phyloP scores from a whole-genome alignment of 306 rosid species.

The Dalbergia cochinchinensis region DNA sequence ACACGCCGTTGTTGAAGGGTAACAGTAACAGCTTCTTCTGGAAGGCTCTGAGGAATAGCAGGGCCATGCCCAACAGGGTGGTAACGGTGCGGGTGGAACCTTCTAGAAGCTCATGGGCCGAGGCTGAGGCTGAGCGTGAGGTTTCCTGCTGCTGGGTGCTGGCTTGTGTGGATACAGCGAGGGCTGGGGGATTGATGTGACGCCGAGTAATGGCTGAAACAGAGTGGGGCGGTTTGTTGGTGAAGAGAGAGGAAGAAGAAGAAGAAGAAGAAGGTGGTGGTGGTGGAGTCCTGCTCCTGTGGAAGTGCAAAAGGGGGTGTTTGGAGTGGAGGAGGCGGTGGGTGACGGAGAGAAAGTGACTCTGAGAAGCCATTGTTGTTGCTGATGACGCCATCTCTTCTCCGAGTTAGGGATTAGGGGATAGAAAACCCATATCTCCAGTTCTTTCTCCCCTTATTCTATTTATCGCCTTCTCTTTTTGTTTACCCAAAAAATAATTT shows the following conservation, averaged over 20 bases:
- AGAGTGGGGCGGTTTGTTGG: neutral
- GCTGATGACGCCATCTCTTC: neutral
- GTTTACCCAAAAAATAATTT: too few relatives aligned
- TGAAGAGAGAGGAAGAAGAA: neutral
- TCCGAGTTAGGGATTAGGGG: neutral
- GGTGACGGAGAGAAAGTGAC: neutral
- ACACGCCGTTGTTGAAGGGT: neutral
- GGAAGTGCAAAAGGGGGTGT: neutral
- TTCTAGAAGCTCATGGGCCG: neutral
- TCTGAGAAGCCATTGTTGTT: neutral
- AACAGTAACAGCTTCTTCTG: neutral
- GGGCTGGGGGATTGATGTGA: neutral
- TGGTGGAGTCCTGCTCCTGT: neutral
- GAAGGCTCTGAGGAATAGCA: conserved; percentile 5
- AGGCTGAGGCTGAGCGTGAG: neutral
- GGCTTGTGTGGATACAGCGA: neutral
- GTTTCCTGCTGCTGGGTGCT: neutral
- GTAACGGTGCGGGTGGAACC: conserved; percentile 48
- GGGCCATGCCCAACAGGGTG: neutral
- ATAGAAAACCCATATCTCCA: neutral
- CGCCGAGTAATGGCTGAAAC: neutral
- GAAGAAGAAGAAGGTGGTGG: neutral
- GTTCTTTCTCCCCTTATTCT: neutral
- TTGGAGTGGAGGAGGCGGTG: neutral
- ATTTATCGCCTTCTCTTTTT: neutral